Conservation (phyloP, 2,329 filamentous ascomycete species). For the Monosporascus cannonballus region DNA sequence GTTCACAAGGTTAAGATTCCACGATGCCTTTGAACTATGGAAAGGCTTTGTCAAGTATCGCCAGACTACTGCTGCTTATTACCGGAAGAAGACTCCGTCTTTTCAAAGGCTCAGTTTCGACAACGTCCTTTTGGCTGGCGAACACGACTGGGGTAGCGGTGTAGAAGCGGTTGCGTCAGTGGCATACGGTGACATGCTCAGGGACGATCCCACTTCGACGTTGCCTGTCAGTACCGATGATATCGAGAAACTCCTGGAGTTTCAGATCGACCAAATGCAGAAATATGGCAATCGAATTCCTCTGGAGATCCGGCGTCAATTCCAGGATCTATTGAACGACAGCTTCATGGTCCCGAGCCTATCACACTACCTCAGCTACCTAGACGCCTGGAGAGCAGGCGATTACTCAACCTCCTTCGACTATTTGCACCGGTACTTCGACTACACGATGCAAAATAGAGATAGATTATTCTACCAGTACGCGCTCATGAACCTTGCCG, state of each 20-base stretch:
- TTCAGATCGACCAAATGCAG: slow-evolving; percentile 84
- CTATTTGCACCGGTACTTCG: slow-evolving; percentile 88
- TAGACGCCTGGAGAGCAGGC: slow-evolving; percentile 86
- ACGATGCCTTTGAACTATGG: slow-evolving; percentile 75
- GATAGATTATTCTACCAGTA: slow-evolving; percentile 91
- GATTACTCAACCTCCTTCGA: slow-evolving; percentile 90
- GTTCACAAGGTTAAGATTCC: slow-evolving; percentile 73
- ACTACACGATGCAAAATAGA: slow-evolving; percentile 84
- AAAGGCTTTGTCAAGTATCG: slow-evolving; percentile 75
- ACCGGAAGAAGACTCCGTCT: slow-evolving; percentile 56
- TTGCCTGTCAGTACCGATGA: slow-evolving; percentile 67
- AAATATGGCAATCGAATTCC: slow-evolving; percentile 75
- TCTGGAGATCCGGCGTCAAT: slow-evolving; percentile 62
- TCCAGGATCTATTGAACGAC: slow-evolving; percentile 62
- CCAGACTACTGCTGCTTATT: slow-evolving; percentile 62
- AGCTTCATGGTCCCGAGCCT: slow-evolving; percentile 65
- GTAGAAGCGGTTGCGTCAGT: slow-evolving; percentile 40
- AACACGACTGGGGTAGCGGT: slow-evolving; percentile 45
- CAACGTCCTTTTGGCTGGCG: slow-evolving; percentile 43
- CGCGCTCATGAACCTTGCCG: slow-evolving; percentile 85
- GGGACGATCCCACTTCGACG: slow-evolving; percentile 32
- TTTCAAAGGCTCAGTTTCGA: slow-evolving; percentile 54
- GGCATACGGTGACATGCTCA: slow-evolving; percentile 47
- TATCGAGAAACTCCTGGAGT: slow-evolving; percentile 74
- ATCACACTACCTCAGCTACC: slow-evolving; percentile 75